Evolutionary conservation across 208 protist species (phyloP).

Genomic region (Naegleria lovaniensis): DNA sequence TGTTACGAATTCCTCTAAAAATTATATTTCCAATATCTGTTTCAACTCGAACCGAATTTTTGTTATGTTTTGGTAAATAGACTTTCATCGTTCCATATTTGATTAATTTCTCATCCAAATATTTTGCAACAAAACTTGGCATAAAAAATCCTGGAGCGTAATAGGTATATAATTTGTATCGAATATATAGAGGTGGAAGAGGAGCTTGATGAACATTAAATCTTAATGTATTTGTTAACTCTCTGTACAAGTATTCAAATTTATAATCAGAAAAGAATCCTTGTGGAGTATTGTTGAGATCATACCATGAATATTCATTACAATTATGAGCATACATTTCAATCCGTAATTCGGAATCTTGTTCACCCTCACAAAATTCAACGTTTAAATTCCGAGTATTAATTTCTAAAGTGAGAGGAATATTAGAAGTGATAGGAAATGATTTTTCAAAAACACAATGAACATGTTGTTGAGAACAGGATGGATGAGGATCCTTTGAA

Average conservation of each 20-base stretch:
- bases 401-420: background rate
- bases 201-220: constrained; percentile 5
- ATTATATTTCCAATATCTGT: background rate
- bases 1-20: background rate
- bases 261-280: background rate
- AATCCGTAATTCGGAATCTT: background rate
- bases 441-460: no score
- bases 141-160: background rate
- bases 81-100: background rate
- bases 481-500: no score
- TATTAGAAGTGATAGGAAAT: no score
- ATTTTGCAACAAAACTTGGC: background rate
- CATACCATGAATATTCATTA: background rate
- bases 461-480: no score
- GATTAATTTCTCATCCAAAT: background rate
- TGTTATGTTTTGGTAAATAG: background rate
- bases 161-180: background rate
- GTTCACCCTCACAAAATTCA: background rate
- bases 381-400: background rate
- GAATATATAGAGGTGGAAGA: background rate
- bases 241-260: background rate
- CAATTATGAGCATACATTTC: background rate
- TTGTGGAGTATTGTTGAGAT: constrained; percentile 3
- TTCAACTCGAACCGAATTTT: background rate
- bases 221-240: background rate